Percentiles rank a stretch among this genome's conserved stretches.
phyloP scores from a whole-genome alignment of 768 basidiomycete species.

The Leccinum variicolor region DNA sequence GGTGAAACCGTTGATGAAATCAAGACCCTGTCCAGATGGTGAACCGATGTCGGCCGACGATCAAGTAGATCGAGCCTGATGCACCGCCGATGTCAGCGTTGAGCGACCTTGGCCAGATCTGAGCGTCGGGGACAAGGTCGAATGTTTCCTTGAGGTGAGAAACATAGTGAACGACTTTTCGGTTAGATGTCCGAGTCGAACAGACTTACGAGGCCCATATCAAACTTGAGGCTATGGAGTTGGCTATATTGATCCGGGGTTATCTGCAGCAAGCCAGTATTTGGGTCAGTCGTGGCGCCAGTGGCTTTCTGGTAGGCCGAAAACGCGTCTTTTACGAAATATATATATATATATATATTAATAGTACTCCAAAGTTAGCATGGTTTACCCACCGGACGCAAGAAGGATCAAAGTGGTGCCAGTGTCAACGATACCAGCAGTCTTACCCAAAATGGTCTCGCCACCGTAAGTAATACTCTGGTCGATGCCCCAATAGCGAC shows the following conservation, averaged over 20 bases:
- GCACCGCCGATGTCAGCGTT: constrained; percentile 43
- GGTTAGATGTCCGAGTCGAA: neutral
- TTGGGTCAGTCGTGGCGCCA: constrained; percentile 34
- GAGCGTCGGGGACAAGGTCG: constrained; percentile 40
- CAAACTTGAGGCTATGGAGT: constrained; percentile 57
- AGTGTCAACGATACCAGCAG: constrained; percentile 61
- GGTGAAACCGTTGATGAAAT: constrained; percentile 52
- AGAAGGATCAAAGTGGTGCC: constrained; percentile 53
- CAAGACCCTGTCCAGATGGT: constrained; percentile 42
- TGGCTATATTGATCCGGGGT: constrained; percentile 47
- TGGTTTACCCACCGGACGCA: constrained; percentile 34
- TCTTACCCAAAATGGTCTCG: constrained; percentile 41
- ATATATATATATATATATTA: no score
- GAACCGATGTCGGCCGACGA: constrained; percentile 37
- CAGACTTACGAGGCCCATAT: constrained; percentile 43
- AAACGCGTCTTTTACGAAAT: constrained; percentile 36
- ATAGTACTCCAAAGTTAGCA: neutral
- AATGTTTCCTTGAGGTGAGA: constrained; percentile 26
- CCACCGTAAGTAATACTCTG: constrained; percentile 51
- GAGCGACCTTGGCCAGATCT: constrained; percentile 40
- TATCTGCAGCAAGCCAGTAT: constrained; percentile 49
- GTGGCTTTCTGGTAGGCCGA: constrained; percentile 42
- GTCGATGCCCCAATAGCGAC: constrained; percentile 57
- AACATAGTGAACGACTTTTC: neutral
- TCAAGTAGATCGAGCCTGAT: constrained; percentile 34